Evolutionary conservation across 768 basidiomycete genomes (phyloP).

Genomic region (Daedaleopsis sinensis): DNA sequence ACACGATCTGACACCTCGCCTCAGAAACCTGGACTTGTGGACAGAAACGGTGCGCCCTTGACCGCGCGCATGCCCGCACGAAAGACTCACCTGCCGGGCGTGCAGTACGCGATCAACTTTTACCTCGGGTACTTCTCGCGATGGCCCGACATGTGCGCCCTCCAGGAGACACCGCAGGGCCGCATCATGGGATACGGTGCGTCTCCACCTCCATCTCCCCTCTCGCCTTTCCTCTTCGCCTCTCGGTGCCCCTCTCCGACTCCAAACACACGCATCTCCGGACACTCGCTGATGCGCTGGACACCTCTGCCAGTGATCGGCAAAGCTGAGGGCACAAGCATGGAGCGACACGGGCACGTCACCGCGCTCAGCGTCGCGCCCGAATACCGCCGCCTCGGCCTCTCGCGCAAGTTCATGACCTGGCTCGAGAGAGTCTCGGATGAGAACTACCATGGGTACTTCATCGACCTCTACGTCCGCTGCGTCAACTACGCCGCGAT

Average conservation of each 20-base stretch:
- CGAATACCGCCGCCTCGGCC: slow-evolving; percentile 84
- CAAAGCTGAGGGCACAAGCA: slow-evolving; percentile 79
- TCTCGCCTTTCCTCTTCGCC: slow-evolving; percentile 5
- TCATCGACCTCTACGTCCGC: slow-evolving; percentile 95
- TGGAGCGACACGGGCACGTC: slow-evolving; percentile 93
- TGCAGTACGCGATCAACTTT: slow-evolving; percentile 84
- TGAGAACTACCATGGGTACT: slow-evolving; percentile 78
- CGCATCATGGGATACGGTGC: slow-evolving; percentile 93
- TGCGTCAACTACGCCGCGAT: slow-evolving; percentile 86
- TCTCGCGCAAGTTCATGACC: slow-evolving; percentile 86
- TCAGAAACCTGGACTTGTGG: slow-evolving; percentile 93
- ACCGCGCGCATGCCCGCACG: neutral
- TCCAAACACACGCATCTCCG: too few relatives aligned
- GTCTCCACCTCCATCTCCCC: slow-evolving; percentile 28
- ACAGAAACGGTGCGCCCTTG: slow-evolving; percentile 82
- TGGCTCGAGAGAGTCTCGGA: slow-evolving; percentile 87
- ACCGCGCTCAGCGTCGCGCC: slow-evolving; percentile 96
- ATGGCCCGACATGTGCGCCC: slow-evolving; percentile 91
- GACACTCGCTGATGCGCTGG: neutral
- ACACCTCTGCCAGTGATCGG: slow-evolving; percentile 69
- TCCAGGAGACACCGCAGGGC: slow-evolving; percentile 79
- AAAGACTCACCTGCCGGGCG: neutral
- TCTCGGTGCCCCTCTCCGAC: neutral
- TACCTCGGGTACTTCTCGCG: slow-evolving; percentile 87
- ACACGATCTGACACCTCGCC: neutral